Conservation (phyloP, 1,284 basidiomycete species). For the Ustilago curta region DNA sequence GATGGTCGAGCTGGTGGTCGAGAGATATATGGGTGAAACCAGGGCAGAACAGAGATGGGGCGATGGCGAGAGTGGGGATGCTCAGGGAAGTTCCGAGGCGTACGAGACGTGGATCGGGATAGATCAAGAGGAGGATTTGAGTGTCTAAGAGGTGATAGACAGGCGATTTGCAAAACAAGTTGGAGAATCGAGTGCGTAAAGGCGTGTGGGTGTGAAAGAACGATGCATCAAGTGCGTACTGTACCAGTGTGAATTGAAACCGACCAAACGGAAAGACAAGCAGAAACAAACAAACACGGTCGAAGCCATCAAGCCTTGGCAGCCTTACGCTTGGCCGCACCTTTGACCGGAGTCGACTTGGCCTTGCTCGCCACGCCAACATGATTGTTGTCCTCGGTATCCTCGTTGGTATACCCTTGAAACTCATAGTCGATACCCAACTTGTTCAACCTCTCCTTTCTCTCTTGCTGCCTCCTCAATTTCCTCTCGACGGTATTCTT, state of each 20-base stretch:
- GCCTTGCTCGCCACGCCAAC: background rate
- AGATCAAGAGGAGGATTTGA: slow-evolving; percentile 21
- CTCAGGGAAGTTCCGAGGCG: slow-evolving; percentile 41
- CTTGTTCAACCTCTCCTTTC: slow-evolving; percentile 82
- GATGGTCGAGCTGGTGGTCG: slow-evolving; percentile 44
- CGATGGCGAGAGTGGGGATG: slow-evolving; percentile 52
- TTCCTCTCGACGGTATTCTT: slow-evolving; percentile 78
- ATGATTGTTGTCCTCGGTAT: slow-evolving; percentile 11
- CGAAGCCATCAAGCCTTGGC: slow-evolving; percentile 23
- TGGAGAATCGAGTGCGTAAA: too few relatives aligned
- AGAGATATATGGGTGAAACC: slow-evolving; percentile 21
- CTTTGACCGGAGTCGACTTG: slow-evolving; percentile 9
- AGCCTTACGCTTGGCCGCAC: slow-evolving; percentile 15
- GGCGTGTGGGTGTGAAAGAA: background rate
- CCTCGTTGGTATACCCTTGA: slow-evolving; percentile 71
- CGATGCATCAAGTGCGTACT: background rate
- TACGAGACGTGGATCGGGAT: slow-evolving; percentile 36
- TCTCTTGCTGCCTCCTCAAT: slow-evolving; percentile 80
- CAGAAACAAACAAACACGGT: too few relatives aligned
- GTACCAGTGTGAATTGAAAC: background rate
- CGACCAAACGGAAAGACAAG: background rate
- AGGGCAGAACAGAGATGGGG: slow-evolving; percentile 48
- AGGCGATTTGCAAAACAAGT: too few relatives aligned
- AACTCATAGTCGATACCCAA: slow-evolving; percentile 92
- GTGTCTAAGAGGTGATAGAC: background rate